A percentile compares a stretch with the other conserved stretches of the same genome.
phyloP scores from a whole-genome alignment of 2,329 filamentous ascomycete species.

The Claviceps humidiphila region DNA sequence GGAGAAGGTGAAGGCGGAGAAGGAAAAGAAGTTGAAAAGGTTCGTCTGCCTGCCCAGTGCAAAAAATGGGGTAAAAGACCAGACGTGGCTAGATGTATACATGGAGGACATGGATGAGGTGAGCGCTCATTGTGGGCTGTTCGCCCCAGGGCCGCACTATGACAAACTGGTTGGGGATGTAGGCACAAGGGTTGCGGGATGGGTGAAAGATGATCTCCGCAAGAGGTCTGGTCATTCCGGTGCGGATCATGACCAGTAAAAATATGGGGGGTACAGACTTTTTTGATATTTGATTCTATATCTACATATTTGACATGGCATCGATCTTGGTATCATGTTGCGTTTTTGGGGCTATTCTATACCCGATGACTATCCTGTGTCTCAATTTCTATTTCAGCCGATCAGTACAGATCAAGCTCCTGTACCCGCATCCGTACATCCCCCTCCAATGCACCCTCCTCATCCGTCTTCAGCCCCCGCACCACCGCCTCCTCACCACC shows the following conservation, averaged over 20 bases:
- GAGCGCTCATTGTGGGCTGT: constrained; percentile 71
- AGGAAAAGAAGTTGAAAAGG: constrained; percentile 36
- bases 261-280: background rate
- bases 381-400: background rate
- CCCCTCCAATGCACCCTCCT: constrained; percentile 7
- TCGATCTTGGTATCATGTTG: too few relatives aligned
- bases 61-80: constrained; percentile 43
- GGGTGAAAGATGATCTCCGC: constrained; percentile 52
- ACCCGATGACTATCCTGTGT: too few relatives aligned
- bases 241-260: constrained; percentile 10
- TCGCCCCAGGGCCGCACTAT: constrained; percentile 61
- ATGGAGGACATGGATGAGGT: constrained; percentile 82
- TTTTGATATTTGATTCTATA: too few relatives aligned
- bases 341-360: too few relatives aligned
- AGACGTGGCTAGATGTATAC: constrained; percentile 63
- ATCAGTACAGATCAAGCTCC: constrained; percentile 21
- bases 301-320: too few relatives aligned
- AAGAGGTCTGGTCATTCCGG: constrained; percentile 21
- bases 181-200: constrained; percentile 49
- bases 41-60: constrained; percentile 63
- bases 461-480: constrained; percentile 15
- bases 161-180: constrained; percentile 66
- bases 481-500: constrained; percentile 10
- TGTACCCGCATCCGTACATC: constrained; percentile 16
- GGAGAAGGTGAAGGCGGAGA: constrained; percentile 20